Percentiles rank a stretch among this genome's conserved stretches.
These are phyloP conservation scores for Dicorynia guianensis DNA, from an alignment of 306 rosid species.

Conservation along the genomic window DNA sequence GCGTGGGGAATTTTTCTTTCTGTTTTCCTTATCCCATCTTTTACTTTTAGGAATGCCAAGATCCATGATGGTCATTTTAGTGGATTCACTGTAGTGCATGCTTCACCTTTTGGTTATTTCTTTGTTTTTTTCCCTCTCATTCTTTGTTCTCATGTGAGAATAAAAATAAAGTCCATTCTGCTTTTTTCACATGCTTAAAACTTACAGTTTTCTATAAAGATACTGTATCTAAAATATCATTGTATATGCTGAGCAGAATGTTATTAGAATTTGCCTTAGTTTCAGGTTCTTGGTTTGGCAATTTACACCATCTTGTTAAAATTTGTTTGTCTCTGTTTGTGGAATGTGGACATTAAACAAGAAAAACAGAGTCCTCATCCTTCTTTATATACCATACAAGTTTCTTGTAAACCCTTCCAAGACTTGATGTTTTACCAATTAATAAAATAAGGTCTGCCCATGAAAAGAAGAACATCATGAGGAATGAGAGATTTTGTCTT, in stretches of 20 bases:
- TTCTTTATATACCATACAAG: neutral
- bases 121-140: slow-evolving; percentile 19
- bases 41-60: slow-evolving; percentile 58
- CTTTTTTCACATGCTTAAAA: slow-evolving; percentile 73
- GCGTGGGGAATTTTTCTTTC: slow-evolving; percentile 32
- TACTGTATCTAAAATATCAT: slow-evolving; percentile 34
- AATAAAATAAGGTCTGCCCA: slow-evolving; percentile 35
- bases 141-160: slow-evolving; percentile 41
- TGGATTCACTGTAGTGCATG: slow-evolving; percentile 77
- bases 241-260: slow-evolving; percentile 30
- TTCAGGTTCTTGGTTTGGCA: slow-evolving; percentile 24
- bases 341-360: slow-evolving; percentile 32
- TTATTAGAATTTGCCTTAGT: neutral
- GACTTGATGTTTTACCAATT: neutral
- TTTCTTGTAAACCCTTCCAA: slow-evolving; percentile 24
- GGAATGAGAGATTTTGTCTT: slow-evolving; percentile 33
- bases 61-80: slow-evolving; percentile 71
- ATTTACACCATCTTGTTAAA: slow-evolving; percentile 25
- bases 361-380: slow-evolving; percentile 36
- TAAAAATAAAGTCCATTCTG: slow-evolving; percentile 48
- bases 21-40: slow-evolving; percentile 41
- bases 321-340: slow-evolving; percentile 37
- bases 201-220: slow-evolving; percentile 25
- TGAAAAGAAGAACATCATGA: slow-evolving; percentile 28
- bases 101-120: slow-evolving; percentile 62